These are phyloP conservation scores for Trypethelium eluteriae DNA, from an alignment of 495 filamentous ascomycete genomes.

Conservation along the genomic window DNA sequence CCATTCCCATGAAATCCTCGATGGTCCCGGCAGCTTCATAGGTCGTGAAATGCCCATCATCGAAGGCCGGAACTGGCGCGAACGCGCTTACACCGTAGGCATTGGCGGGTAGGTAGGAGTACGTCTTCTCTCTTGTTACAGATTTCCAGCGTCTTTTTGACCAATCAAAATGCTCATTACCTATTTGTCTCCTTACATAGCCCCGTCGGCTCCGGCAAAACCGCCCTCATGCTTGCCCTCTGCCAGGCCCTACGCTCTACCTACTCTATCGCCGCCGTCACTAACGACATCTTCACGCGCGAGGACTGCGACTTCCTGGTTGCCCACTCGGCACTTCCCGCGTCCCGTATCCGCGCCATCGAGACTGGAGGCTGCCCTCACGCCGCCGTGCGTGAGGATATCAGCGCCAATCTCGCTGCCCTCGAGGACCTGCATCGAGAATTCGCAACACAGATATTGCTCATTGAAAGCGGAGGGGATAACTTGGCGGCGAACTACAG, in stretches of 20 bases:
- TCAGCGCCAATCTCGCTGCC: conserved; percentile 82
- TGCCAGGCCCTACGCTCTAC: conserved; percentile 67
- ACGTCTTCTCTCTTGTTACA: not conserved
- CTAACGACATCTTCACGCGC: conserved; percentile 97
- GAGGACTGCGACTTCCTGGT: conserved; percentile 98
- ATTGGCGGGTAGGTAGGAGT: conserved; percentile 75
- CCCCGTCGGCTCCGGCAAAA: conserved; percentile 95
- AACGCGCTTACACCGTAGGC: conserved; percentile 87
- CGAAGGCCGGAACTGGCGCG: conserved; percentile 79
- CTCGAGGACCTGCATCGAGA: conserved; percentile 74
- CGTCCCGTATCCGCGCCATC: conserved; percentile 81
- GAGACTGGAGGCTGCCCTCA: conserved; percentile 97
- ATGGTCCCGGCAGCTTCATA: conserved; percentile 83
- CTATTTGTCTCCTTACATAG: conserved; percentile 38
- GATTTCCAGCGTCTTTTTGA: no score
- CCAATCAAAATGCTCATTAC: conserved; percentile 1
- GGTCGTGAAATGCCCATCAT: conserved; percentile 90
- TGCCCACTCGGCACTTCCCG: conserved; percentile 70
- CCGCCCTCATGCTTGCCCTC: conserved; percentile 86
- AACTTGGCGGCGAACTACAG: conserved; percentile 96
- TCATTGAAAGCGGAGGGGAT: conserved; percentile 93
- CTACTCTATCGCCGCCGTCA: conserved; percentile 88
- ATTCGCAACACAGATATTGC: conserved; percentile 65
- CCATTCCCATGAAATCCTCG: conserved; percentile 91
- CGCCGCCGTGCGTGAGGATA: conserved; percentile 96